Percentiles rank a stretch among this genome's conserved stretches.
phyloP scores from a whole-genome alignment of 2,329 filamentous ascomycete species.

The Tolypocladium ophioglossoides region DNA sequence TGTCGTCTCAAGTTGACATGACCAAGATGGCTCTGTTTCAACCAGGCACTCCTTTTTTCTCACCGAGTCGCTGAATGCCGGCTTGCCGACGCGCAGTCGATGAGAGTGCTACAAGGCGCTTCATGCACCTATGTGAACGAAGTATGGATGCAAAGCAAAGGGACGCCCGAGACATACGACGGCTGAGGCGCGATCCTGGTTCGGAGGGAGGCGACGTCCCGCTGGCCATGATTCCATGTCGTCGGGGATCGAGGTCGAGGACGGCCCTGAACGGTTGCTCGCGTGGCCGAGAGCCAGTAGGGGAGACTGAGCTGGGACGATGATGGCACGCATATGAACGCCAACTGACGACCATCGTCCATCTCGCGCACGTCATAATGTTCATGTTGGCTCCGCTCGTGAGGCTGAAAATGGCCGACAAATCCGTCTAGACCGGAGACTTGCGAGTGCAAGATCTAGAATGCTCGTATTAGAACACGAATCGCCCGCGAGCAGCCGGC shows the following conservation, averaged over 20 bases:
- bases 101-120: neutral
- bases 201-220: neutral
- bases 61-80: neutral
- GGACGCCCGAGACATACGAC: neutral
- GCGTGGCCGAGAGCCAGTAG: neutral
- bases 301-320: neutral
- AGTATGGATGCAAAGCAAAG: no score
- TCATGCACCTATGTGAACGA: no score
- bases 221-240: neutral
- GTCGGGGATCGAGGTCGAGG: neutral
- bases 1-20: neutral
- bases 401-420: constrained; percentile 2
- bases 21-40: neutral
- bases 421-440: neutral
- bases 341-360: neutral
- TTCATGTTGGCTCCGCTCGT: neutral
- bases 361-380: neutral
- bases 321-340: neutral
- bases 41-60: neutral
- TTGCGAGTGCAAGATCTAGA: neutral
- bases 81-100: neutral
- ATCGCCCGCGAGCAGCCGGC: neutral
- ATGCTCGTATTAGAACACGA: neutral
- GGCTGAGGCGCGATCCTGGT: neutral
- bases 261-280: neutral